These are phyloP conservation scores for Yamagishiella unicocca DNA, from an alignment of 139 green algal genomes.

Conservation along the genomic window DNA sequence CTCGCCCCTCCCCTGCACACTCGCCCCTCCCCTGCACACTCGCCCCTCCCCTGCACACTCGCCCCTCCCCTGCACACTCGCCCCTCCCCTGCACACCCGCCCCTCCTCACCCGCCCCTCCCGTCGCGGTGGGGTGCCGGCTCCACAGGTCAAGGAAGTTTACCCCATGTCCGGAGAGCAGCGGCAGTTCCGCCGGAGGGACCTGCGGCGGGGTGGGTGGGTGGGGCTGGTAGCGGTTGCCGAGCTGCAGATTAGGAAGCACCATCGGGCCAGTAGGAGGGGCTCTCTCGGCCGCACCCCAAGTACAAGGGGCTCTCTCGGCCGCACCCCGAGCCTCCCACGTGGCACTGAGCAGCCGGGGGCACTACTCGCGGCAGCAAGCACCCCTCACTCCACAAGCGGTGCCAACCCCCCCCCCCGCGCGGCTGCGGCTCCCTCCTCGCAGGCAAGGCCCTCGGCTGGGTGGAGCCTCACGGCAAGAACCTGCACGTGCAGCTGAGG, in stretches of 20 bases:
- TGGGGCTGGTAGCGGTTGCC: not conserved
- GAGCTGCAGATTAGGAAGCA: no score
- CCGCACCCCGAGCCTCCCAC: no score
- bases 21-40: not conserved
- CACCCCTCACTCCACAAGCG: no score
- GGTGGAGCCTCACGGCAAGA: not conserved
- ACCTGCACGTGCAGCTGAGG: not conserved
- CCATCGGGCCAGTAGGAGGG: no score
- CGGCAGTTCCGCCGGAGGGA: conserved; percentile 8
- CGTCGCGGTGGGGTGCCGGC: no score
- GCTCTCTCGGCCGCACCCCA: no score
- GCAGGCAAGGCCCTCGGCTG: conserved; percentile 9
- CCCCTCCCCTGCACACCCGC: no score
- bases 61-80: no score
- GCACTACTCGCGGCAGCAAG: no score
- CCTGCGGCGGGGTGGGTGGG: conserved; percentile 20
- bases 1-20: not conserved
- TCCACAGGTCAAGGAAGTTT: conserved; percentile 32
- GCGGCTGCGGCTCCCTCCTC: not conserved
- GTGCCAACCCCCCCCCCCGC: no score
- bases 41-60: not conserved
- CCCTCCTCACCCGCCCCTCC: not conserved
- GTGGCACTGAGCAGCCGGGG: no score
- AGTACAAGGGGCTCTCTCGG: no score
- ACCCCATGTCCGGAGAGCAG: conserved; percentile 15